phyloP scores from a whole-genome alignment of 2,329 filamentous ascomycete species.

The Stromatinia cepivora region DNA sequence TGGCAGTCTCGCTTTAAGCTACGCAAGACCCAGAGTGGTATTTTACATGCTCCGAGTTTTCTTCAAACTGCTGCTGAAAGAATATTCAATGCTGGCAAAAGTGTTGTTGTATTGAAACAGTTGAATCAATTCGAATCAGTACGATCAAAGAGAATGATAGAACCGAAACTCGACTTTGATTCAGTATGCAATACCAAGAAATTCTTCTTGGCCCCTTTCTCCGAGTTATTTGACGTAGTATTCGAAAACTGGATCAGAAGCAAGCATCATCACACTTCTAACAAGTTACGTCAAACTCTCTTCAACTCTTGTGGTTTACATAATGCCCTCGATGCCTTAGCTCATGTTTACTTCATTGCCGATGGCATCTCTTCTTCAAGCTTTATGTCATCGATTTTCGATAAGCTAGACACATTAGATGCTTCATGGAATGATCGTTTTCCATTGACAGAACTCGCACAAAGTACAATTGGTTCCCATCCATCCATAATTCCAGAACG shows the following conservation, averaged over 20 bases:
- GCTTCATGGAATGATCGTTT: slow-evolving; percentile 77
- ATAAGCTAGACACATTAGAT: slow-evolving; percentile 64
- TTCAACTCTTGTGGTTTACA: slow-evolving; percentile 69
- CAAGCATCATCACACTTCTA: slow-evolving; percentile 70
- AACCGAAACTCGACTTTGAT: slow-evolving; percentile 56
- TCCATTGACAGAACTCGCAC: slow-evolving; percentile 73
- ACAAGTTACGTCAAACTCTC: slow-evolving; percentile 63
- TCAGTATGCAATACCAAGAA: slow-evolving; percentile 52
- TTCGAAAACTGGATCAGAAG: slow-evolving; percentile 77
- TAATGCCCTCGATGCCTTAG: slow-evolving; percentile 64
- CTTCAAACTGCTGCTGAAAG: slow-evolving; percentile 66
- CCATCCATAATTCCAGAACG: slow-evolving; percentile 58
- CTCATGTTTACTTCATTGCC: slow-evolving; percentile 72
- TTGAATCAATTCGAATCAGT: slow-evolving; percentile 56
- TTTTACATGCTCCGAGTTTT: slow-evolving; percentile 71
- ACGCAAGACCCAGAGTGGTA: slow-evolving; percentile 58
- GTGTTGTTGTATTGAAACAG: slow-evolving; percentile 77
- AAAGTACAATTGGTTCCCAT: slow-evolving; percentile 63
- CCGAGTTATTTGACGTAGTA: slow-evolving; percentile 69
- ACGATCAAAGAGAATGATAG: slow-evolving; percentile 41
- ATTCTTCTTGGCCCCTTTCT: slow-evolving; percentile 62
- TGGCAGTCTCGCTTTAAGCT: slow-evolving; percentile 78
- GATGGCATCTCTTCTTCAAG: slow-evolving; percentile 67
- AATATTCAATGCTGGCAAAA: slow-evolving; percentile 88
- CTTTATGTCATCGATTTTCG: slow-evolving; percentile 71